Conservation (phyloP, 805 yeast species). For the Ogataea pilisensis region DNA sequence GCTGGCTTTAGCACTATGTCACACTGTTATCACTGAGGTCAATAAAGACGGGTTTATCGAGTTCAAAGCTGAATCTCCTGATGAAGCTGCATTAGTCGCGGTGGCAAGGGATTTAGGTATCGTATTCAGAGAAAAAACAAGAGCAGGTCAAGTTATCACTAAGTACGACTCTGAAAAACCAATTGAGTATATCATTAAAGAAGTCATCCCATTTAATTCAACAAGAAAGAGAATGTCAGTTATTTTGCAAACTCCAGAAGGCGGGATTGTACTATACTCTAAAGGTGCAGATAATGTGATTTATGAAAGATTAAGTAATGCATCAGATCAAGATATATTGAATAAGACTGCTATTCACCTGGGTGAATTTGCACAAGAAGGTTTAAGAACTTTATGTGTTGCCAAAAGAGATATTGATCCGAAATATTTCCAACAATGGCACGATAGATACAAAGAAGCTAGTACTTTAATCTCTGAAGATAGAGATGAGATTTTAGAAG, state of each 20-base stretch:
- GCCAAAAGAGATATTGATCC: slow-evolving; percentile 51
- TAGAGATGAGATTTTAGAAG: slow-evolving; percentile 55
- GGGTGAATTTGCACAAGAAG: slow-evolving; percentile 71
- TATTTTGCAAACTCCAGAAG: slow-evolving; percentile 44
- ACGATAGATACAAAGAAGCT: slow-evolving; percentile 52
- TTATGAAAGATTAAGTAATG: slow-evolving; percentile 38
- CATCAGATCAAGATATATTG: slow-evolving; percentile 41
- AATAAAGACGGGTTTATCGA: slow-evolving; percentile 39
- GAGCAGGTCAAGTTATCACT: slow-evolving; percentile 42
- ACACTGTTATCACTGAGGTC: slow-evolving; percentile 64
- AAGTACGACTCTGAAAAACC: slow-evolving; percentile 43
- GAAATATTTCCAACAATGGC: slow-evolving; percentile 50
- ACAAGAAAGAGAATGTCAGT: slow-evolving; percentile 79
- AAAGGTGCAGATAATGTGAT: slow-evolving; percentile 81
- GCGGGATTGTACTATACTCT: slow-evolving; percentile 42
- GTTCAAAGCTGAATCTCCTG: slow-evolving; percentile 80
- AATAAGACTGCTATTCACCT: slow-evolving; percentile 58
- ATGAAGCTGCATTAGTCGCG: slow-evolving; percentile 76
- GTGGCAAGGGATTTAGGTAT: slow-evolving; percentile 73
- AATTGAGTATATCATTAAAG: slow-evolving; percentile 45
- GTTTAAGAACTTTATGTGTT: slow-evolving; percentile 70
- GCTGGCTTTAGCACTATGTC: slow-evolving; percentile 67
- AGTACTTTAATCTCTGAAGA: slow-evolving; percentile 47
- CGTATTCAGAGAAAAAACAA: slow-evolving; percentile 50
- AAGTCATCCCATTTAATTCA: slow-evolving; percentile 61